These are phyloP conservation scores for Typha latifolia DNA, from an alignment of 176 grass and related monocot species.

Conservation along the genomic window DNA sequence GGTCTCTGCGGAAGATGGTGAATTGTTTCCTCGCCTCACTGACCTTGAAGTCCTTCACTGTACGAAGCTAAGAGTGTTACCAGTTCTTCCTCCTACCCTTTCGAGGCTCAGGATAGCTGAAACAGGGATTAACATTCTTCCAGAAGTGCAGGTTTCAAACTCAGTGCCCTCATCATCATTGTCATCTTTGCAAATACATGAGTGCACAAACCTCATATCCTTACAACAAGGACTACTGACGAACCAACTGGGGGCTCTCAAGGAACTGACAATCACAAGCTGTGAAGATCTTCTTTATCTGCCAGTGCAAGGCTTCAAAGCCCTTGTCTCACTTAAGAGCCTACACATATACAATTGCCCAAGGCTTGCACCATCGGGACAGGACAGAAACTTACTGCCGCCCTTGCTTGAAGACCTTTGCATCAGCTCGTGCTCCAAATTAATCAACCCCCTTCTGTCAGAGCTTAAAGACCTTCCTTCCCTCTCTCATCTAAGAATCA, in stretches of 20 bases:
- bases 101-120: conserved; percentile 50
- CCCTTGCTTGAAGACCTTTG: conserved; percentile 28
- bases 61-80: conserved; percentile 33
- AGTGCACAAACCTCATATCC: conserved; percentile 47
- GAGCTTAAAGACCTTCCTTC: conserved; percentile 26
- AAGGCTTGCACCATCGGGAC: conserved; percentile 24
- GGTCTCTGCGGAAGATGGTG: conserved; percentile 20
- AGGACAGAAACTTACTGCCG: neutral
- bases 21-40: conserved; percentile 40
- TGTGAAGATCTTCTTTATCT: conserved; percentile 50
- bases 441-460: conserved; percentile 44
- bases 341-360: conserved; percentile 54
- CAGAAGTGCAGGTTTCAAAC: conserved; percentile 26
- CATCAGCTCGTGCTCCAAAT: conserved; percentile 40
- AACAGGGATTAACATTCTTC: conserved; percentile 40
- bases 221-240: conserved; percentile 49
- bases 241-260: conserved; percentile 24
- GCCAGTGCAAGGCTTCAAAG: conserved; percentile 45
- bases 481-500: conserved; percentile 30
- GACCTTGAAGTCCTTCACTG: conserved; percentile 45
- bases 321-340: conserved; percentile 40
- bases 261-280: conserved; percentile 39
- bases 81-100: conserved; percentile 36
- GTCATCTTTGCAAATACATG: conserved; percentile 37
- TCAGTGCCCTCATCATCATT: conserved; percentile 22